phyloP scores from a whole-genome alignment of 371 early-diverging fungal genomes.

The Mucor piriformis region DNA sequence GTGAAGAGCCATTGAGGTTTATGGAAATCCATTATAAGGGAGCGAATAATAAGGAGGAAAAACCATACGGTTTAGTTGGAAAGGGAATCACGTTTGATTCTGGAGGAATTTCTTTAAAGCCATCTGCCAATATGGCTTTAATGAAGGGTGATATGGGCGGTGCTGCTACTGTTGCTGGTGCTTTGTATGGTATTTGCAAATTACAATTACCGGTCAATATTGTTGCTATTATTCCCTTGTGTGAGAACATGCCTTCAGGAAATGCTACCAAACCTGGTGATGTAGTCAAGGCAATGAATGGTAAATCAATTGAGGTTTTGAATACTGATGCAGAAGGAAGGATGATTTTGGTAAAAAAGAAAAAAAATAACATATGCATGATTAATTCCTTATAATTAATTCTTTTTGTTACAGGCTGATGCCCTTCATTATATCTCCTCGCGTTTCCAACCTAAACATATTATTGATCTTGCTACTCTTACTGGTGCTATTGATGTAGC shows the following conservation, averaged over 20 bases:
- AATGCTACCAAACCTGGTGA: constrained; percentile 85
- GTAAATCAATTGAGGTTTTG: constrained; percentile 80
- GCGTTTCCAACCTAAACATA: constrained; percentile 65
- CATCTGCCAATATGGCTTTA: constrained; percentile 71
- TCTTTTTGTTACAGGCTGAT: constrained; percentile 81
- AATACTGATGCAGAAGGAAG: constrained; percentile 86
- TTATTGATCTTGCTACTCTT: constrained; percentile 87
- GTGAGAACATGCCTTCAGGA: constrained; percentile 84
- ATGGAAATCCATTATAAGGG: constrained; percentile 91
- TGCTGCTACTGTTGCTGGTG: constrained; percentile 74
- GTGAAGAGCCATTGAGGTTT: constrained; percentile 83
- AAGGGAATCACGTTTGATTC: constrained; percentile 54
- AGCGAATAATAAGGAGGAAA: constrained; percentile 67
- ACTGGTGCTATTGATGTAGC: constrained; percentile 96
- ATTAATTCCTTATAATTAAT: constrained; percentile 75
- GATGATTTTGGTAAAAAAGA: constrained; percentile 44
- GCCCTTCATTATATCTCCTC: constrained; percentile 83
- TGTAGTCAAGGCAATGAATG: constrained; percentile 78
- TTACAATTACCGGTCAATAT: constrained; percentile 71
- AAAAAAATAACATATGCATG: constrained; percentile 70
- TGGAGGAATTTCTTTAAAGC: constrained; percentile 88
- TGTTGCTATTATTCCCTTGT: constrained; percentile 68
- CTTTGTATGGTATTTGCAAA: constrained; percentile 69
- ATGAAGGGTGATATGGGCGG: constrained; percentile 94
- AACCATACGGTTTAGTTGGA: constrained; percentile 76